Evolutionary conservation across 495 filamentous ascomycete species (phyloP), one percentile per base, ranked within the genome.

Genomic region (Gamarada debralockiae): DNA sequence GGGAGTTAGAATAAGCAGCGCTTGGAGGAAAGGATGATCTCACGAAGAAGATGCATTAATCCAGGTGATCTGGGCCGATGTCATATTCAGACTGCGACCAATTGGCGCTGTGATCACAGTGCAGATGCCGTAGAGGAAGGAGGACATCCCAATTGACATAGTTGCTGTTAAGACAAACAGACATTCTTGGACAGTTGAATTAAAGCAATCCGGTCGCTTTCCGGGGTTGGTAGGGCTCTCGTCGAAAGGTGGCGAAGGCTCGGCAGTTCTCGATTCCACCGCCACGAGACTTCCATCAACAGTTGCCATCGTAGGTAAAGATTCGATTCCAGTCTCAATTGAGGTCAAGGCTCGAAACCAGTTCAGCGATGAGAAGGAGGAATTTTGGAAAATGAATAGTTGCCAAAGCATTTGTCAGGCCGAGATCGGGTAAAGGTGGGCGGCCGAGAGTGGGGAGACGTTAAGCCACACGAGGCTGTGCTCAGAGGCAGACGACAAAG

Each of bases 61-160:
- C 85, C 85, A 89, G 9, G 82, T 86, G 38, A 87, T 81, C 58
- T 89, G 73, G 3, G 82, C 80, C 38, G 77, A 79, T 6, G 78
- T 80, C 86, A 89, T 87, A 14, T 78, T 58, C 40, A 89, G 61
- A 58, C 84, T 80, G 9, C 56, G 58, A 6, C 78, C 82, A 52
- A 87, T 84, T 24, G 78, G 78, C 3, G 79, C 79, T 0, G 83
- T 83, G 40, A 86, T 79, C 13, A 86, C 82, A 3, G 80, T 73
- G 13, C 76, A 72, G 14, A 75, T 70, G 5, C 85, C 85, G 10
- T 70, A 70, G 20, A 82, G 70, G 58, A 87, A 83, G 0, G 81
- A 76, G 12, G 72, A 68, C 58, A 83, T 80, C 2, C 79, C 84
- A 17, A 83, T 83, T n/a, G 84, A 83, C 72, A 84, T 80, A 6